Conservation (phyloP, 192 early-diverging fungal genomes). For the Chytriomyces sp. region DNA sequence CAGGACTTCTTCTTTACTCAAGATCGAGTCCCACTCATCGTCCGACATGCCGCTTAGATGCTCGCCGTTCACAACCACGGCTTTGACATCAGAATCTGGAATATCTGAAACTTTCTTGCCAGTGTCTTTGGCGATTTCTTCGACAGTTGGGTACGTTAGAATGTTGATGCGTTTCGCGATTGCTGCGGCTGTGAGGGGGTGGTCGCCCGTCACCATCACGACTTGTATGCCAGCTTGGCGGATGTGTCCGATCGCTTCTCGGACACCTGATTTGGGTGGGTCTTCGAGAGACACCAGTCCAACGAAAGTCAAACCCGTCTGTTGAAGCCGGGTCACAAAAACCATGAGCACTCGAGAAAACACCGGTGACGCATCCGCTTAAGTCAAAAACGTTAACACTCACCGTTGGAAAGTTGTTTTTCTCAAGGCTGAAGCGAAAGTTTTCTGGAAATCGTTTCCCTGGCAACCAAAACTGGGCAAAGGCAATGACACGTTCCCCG, state of each 20-base stretch:
- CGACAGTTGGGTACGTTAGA: conserved; percentile 23
- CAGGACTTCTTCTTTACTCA: conserved; percentile 81
- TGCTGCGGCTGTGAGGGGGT: conserved; percentile 92
- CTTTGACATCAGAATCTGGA: conserved; percentile 73
- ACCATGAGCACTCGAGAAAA: conserved; percentile 20
- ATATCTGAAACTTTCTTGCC: conserved; percentile 37
- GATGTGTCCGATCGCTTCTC: conserved; percentile 85
- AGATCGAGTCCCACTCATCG: conserved; percentile 81
- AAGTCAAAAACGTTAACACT: not conserved
- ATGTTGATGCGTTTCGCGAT: conserved; percentile 89
- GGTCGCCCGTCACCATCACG: conserved; percentile 96
- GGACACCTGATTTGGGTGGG: conserved; percentile 93
- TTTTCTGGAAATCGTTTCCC: conserved; percentile 75
- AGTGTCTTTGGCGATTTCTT: conserved; percentile 17
- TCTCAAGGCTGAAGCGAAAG: conserved; percentile 73
- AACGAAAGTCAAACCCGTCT: conserved; percentile 67
- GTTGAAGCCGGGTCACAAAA: not conserved
- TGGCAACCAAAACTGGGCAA: conserved; percentile 78
- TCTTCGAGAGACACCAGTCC: conserved; percentile 89
- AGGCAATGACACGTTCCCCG: conserved; percentile 89
- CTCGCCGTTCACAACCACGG: conserved; percentile 83
- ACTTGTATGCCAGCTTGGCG: conserved; percentile 90
- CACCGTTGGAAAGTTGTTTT: conserved; percentile 71
- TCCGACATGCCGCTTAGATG: conserved; percentile 72
- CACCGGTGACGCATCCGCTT: not conserved